Conservation (phyloP, 2,329 filamentous ascomycete species). For the Pleurostoma richardsiae region DNA sequence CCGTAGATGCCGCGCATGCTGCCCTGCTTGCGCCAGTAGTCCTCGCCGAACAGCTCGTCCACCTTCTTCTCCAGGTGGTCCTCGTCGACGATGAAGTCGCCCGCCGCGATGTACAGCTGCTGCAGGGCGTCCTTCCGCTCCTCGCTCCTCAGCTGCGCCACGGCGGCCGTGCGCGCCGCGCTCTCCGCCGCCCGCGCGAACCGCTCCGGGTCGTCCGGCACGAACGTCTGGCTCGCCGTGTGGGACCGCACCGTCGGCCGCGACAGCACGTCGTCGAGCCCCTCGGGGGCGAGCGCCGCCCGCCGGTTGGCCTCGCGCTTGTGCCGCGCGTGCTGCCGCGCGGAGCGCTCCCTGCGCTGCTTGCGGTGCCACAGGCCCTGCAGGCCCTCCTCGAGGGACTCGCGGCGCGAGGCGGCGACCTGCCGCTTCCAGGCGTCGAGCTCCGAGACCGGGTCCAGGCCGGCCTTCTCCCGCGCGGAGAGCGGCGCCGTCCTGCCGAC, state of each 20-base stretch:
- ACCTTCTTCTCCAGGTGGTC: slow-evolving; percentile 69
- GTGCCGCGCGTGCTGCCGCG: slow-evolving; percentile 31
- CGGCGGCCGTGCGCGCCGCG: slow-evolving; percentile 31
- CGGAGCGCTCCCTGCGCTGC: slow-evolving; percentile 29
- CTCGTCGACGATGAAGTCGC: slow-evolving; percentile 81
- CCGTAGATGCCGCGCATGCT: slow-evolving; percentile 18
- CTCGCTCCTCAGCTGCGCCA: slow-evolving; percentile 47
- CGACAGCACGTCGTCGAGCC: slow-evolving; percentile 73
- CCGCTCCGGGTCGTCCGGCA: slow-evolving; percentile 58
- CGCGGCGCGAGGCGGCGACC: slow-evolving; percentile 67
- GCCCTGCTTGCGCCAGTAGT: slow-evolving; percentile 42
- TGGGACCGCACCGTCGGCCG: slow-evolving; percentile 57
- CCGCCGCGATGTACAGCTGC: slow-evolving; percentile 84
- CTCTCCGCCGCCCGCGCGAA: slow-evolving; percentile 46
- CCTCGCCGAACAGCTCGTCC: slow-evolving; percentile 68
- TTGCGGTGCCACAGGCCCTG: slow-evolving; percentile 65
- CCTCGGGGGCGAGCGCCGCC: slow-evolving; percentile 58
- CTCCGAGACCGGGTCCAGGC: slow-evolving; percentile 27
- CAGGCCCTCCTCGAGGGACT: slow-evolving; percentile 69
- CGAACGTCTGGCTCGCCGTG: slow-evolving; percentile 41
- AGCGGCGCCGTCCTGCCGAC: slow-evolving; percentile 52
- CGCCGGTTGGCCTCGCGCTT: slow-evolving; percentile 42
- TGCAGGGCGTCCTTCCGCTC: slow-evolving; percentile 69
- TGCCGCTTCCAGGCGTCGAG: slow-evolving; percentile 60
- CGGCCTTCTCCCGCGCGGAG: slow-evolving; percentile 35